Evolutionary conservation across 768 basidiomycete species (phyloP), one percentile per base, ranked within the genome.

Genomic region (Melanogaster broomeanus): DNA sequence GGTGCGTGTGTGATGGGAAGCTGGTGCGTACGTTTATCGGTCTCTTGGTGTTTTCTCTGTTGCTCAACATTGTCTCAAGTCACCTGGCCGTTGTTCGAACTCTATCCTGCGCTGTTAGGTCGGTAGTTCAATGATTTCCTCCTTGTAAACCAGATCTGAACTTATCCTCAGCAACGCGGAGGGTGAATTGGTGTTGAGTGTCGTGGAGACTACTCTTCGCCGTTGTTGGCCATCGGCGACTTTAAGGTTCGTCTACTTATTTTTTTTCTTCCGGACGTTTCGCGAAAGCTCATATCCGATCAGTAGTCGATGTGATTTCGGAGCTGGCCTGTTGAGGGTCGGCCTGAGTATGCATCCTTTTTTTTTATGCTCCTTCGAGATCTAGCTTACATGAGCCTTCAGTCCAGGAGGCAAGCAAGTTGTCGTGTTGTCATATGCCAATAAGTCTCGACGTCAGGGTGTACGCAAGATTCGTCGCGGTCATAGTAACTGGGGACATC

Each of bases 321-420:
- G 51, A 55, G 27, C 64, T 54, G 59, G 53, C 62, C 55, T 52
- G 28, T 34, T 10, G 45, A 42, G 56, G 59, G 59, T 59, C 64
- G 49, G 62, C 44, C 52, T 55, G 59, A 59, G 64, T 64, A 37
- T 0, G 64, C 42, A 0, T 15, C 1, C 1, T 27, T 10, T 0
- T 16, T 2, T 37, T 0, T 16, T 2, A 37, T 31, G 31, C 0
- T 9, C n/a, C 0, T 4, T 0, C 6, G 10, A 13, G 11, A 7
- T 30, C 7, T 15, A 0, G 34, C 48, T 61, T 24, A 64, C 2
- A 11, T 22, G 4, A 21, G 22, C 31, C 31, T 28, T 5, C 25
- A 66, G 57, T 41, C 57, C 55, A 24, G 54, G 54, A 59, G 45
- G 41, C 49, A 48, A 15, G 6, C 11, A 44, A 19, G 38, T 3